These are phyloP conservation scores for Marasmius sp. DNA, from an alignment of 1,284 basidiomycete genomes.

Conservation along the genomic window DNA sequence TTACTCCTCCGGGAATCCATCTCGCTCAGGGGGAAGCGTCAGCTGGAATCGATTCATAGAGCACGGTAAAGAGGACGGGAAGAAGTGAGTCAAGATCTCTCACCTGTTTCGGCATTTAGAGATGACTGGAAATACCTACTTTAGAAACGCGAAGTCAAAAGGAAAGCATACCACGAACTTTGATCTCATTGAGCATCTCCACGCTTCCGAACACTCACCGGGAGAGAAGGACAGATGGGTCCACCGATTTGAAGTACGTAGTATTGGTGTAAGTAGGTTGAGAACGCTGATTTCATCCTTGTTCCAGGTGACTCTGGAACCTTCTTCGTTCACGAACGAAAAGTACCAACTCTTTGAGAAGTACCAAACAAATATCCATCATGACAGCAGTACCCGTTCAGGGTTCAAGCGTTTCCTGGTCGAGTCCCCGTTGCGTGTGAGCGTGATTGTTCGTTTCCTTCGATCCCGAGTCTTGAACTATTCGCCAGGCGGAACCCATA, in stretches of 20 bases:
- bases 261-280: not conserved
- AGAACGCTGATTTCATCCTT: not conserved
- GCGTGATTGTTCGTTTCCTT: slow-evolving; percentile 19
- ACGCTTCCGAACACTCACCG: slow-evolving; percentile 27
- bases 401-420: slow-evolving; percentile 80
- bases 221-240: slow-evolving; percentile 26
- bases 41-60: slow-evolving; percentile 79
- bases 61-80: slow-evolving; percentile 41
- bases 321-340: slow-evolving; percentile 74
- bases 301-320: slow-evolving; percentile 68
- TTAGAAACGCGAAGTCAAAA: slow-evolving; percentile 31
- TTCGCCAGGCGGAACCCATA: slow-evolving; percentile 51
- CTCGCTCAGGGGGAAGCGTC: not conserved
- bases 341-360: slow-evolving; percentile 77
- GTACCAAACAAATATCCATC: slow-evolving; percentile 80
- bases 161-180: slow-evolving; percentile 47
- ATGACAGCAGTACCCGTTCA: slow-evolving; percentile 54
- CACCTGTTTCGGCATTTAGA: slow-evolving; percentile 11
- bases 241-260: slow-evolving; percentile 56
- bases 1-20: not conserved
- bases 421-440: slow-evolving; percentile 71
- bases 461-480: not conserved
- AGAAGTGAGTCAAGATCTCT: slow-evolving; percentile 22
- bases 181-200: slow-evolving; percentile 17
- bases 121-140: not conserved